These are phyloP conservation scores for Globisporangium iwayamae DNA, from an alignment of 352 stramenopile species.

Conservation along the genomic window DNA sequence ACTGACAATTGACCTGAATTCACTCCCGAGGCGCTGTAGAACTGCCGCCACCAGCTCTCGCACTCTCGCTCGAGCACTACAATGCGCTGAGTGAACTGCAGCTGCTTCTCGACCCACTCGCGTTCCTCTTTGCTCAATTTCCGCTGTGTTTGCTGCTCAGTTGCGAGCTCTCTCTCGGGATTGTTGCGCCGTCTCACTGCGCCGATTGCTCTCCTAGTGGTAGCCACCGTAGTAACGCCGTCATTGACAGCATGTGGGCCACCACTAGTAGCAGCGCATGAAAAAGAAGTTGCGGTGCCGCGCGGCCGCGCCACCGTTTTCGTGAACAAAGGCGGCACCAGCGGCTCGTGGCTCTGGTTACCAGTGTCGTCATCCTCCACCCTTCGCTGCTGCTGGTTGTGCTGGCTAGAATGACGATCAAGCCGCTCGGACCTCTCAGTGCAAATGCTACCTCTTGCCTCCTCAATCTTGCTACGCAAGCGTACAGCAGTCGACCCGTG, in stretches of 20 bases:
- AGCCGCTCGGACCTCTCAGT: constrained; percentile 41
- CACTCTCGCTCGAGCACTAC: constrained; percentile 53
- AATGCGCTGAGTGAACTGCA: constrained; percentile 38
- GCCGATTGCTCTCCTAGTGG: constrained; percentile 3
- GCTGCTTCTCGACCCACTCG: constrained; percentile 67
- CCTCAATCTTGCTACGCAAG: constrained; percentile 36
- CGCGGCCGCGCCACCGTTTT: neutral
- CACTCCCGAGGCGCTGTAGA: constrained; percentile 34
- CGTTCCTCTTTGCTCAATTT: constrained; percentile 35
- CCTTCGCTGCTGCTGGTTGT: neutral
- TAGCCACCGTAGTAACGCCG: neutral
- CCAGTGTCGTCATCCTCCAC: neutral
- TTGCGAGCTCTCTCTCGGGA: neutral
- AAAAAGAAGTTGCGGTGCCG: neutral
- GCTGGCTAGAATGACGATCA: neutral
- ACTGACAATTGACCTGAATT: constrained; percentile 11
- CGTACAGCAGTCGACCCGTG: constrained; percentile 20
- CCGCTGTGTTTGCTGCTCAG: constrained; percentile 2
- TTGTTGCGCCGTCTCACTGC: constrained; percentile 28
- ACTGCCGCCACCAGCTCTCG: constrained; percentile 40
- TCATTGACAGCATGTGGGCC: neutral
- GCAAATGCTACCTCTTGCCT: constrained; percentile 38
- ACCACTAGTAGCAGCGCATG: neutral
- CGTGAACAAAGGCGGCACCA: constrained; percentile 15
- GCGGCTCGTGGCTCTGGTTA: constrained; percentile 1